These are phyloP conservation scores for Lentinus tigrinus DNA, from an alignment of 768 basidiomycete genomes.

Conservation along the genomic window DNA sequence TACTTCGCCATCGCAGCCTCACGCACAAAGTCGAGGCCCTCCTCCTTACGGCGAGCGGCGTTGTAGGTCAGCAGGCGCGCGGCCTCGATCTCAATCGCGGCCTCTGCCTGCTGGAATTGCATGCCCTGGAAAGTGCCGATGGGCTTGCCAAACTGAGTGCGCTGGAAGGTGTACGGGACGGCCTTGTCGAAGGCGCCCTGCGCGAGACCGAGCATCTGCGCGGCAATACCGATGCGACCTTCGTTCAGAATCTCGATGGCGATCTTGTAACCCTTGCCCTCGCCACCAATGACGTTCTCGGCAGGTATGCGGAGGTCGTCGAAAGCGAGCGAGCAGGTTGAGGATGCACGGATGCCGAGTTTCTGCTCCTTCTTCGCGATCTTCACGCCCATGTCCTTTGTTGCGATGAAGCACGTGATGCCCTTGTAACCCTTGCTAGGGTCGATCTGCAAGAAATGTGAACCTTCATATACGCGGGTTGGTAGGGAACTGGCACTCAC, in stretches of 20 bases:
- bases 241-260: conserved; percentile 98
- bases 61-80: conserved; percentile 94
- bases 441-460: conserved; percentile 50
- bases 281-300: conserved; percentile 90
- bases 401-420: conserved; percentile 95
- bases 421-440: conserved; percentile 97
- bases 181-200: conserved; percentile 96
- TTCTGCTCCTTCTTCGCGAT: conserved; percentile 99
- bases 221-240: conserved; percentile 96
- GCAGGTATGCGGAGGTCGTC: conserved; percentile 86
- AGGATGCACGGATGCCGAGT: conserved; percentile 93
- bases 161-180: conserved; percentile 93
- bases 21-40: conserved; percentile 80
- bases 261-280: conserved; percentile 93
- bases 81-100: conserved; percentile 85
- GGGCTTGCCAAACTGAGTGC: conserved; percentile 91
- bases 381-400: conserved; percentile 94
- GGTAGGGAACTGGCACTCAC: conserved; percentile 39
- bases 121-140: conserved; percentile 96
- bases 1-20: conserved; percentile 99
- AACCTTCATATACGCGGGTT: not conserved
- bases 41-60: conserved; percentile 92
- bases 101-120: conserved; percentile 91
- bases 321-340: conserved; percentile 92
- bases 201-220: conserved; percentile 97